phyloP scores from a whole-genome alignment of 2,329 filamentous ascomycete genomes.

The Microdochium trichocladiopsis region DNA sequence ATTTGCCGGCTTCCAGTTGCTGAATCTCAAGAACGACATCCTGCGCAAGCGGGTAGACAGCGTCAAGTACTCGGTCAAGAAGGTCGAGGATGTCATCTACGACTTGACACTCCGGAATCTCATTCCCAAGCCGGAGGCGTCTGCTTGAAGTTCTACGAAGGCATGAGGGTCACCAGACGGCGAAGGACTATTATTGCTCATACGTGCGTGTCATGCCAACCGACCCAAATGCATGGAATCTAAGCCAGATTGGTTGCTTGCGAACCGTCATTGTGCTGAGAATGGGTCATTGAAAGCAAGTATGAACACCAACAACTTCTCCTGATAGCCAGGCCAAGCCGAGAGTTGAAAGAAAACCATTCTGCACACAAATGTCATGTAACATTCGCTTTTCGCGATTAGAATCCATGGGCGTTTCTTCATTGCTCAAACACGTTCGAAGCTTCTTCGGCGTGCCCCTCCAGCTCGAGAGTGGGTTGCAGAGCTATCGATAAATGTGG shows the following conservation, averaged over 20 bases:
- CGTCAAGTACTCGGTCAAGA: slow-evolving; percentile 96
- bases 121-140: slow-evolving; percentile 44
- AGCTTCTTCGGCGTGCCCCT: background rate
- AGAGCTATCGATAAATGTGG: background rate
- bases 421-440: no score
- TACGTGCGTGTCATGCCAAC: no score
- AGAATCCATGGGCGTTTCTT: no score
- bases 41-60: slow-evolving; percentile 82
- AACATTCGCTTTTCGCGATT: no score
- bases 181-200: no score
- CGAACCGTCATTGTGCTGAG: no score
- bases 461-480: background rate
- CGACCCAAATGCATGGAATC: no score
- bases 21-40: slow-evolving; percentile 95
- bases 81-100: slow-evolving; percentile 96
- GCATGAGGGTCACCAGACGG: no score
- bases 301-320: background rate
- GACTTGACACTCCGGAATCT: slow-evolving; percentile 84
- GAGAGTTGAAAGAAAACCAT: background rate
- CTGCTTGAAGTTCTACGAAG: background rate
- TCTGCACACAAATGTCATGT: no score
- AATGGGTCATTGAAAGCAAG: no score
- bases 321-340: background rate
- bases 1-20: slow-evolving; percentile 90
- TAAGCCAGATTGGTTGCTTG: no score